A percentile compares a stretch with the other conserved stretches of the same genome.
phyloP scores from a whole-genome alignment of 148 eudicot genomes.

The Amaranthus cruentus region DNA sequence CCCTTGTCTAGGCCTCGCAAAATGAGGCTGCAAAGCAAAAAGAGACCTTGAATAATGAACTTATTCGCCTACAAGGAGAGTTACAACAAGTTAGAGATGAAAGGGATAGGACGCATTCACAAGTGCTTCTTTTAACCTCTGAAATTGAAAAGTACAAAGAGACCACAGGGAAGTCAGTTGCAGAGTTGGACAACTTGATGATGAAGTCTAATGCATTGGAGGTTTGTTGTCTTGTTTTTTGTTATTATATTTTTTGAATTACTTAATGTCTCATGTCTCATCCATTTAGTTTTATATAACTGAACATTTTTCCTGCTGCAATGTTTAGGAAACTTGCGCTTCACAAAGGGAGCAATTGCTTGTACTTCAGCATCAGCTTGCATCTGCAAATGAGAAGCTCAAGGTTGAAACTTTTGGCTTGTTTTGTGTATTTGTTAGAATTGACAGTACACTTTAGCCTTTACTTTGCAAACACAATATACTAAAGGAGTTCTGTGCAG shows the following conservation, averaged over 20 bases:
- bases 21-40: conserved; percentile 55
- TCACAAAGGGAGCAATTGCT: conserved; percentile 49
- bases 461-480: not conserved
- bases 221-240: conserved; percentile 32
- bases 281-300: not conserved
- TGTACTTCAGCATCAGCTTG: conserved; percentile 45
- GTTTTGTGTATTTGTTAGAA: not conserved
- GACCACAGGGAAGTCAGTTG: conserved; percentile 49
- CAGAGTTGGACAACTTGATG: conserved; percentile 47
- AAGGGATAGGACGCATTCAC: conserved; percentile 44
- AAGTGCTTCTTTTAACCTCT: conserved; percentile 36
- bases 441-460: not conserved
- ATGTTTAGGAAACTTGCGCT: conserved; percentile 51
- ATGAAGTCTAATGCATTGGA: conserved; percentile 55
- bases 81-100: conserved; percentile 64
- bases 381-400: conserved; percentile 50
- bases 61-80: conserved; percentile 46
- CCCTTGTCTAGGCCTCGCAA: conserved; percentile 42
- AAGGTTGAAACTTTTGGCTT: conserved; percentile 34
- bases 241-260: not conserved
- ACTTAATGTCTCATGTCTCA: not conserved
- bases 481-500: conserved; percentile 26
- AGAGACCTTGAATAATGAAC: conserved; percentile 39
- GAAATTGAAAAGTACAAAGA: conserved; percentile 47
- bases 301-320: not conserved